These are phyloP conservation scores for Cynara cardunculus DNA, from an alignment of 129 eudicot genomes.

Conservation along the genomic window DNA sequence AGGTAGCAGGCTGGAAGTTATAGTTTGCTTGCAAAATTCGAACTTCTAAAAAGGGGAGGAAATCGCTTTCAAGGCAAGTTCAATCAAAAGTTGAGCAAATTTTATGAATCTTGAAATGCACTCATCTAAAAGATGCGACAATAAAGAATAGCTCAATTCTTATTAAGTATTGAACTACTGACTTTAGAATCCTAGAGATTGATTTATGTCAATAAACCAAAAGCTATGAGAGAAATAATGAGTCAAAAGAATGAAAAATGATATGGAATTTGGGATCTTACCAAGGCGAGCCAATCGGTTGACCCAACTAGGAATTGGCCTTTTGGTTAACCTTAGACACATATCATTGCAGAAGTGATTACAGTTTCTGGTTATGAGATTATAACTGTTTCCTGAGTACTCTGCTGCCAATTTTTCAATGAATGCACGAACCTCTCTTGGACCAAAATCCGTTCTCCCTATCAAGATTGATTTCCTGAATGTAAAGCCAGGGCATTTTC, in stretches of 20 bases:
- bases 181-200: not conserved
- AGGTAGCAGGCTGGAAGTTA: conserved; percentile 11
- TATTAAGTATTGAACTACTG: not conserved
- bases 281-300: conserved; percentile 91
- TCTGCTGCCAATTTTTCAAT: conserved; percentile 69
- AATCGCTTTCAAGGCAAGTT: conserved; percentile 29
- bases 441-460: conserved; percentile 81
- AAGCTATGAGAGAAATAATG: not conserved
- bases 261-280: conserved; percentile 33
- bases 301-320: conserved; percentile 89
- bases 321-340: conserved; percentile 58
- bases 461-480: conserved; percentile 82
- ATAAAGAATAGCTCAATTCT: not conserved
- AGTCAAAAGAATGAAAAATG: not conserved
- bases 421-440: conserved; percentile 61
- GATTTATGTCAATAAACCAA: not conserved
- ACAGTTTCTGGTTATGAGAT: conserved; percentile 83
- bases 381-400: conserved; percentile 71
- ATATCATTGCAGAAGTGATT: conserved; percentile 90
- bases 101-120: conserved; percentile 15
- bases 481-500: conserved; percentile 83
- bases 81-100: not conserved
- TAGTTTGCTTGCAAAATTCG: conserved; percentile 1
- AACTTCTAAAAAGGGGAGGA: conserved; percentile 14
- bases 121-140: not conserved